phyloP scores from a whole-genome alignment of 2,329 filamentous ascomycete genomes.

The Verticillium dahliae region DNA sequence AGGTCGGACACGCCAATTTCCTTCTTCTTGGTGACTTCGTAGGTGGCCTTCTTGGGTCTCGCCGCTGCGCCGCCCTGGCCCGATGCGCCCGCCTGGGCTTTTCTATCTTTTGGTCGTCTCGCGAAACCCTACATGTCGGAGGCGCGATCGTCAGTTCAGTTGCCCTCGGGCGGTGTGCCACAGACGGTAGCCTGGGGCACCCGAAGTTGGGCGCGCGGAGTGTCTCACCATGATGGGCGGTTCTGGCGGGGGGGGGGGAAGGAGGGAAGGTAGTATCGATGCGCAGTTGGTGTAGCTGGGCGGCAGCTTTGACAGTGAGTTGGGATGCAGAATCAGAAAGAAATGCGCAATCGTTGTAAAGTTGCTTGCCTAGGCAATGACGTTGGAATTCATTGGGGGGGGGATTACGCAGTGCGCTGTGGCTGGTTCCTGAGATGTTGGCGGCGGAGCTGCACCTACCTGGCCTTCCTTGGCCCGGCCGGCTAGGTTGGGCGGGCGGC shows the following conservation, averaged over 20 bases:
- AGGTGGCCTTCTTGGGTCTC: slow-evolving; percentile 91
- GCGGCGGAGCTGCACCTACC: slow-evolving; percentile 3
- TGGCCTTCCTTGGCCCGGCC: not conserved
- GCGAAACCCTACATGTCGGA: slow-evolving; percentile 36
- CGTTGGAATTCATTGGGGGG: slow-evolving; percentile 7
- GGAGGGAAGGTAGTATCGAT: slow-evolving; percentile 7
- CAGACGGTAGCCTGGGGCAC: not conserved
- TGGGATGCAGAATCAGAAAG: not conserved
- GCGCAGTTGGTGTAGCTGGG: not conserved
- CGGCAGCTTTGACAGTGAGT: not conserved
- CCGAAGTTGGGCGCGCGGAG: not conserved
- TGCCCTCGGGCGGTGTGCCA: not conserved
- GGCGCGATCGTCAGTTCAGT: not conserved
- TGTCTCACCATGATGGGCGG: slow-evolving; percentile 14
- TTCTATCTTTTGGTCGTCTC: slow-evolving; percentile 39
- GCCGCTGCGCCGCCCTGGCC: slow-evolving; percentile 30
- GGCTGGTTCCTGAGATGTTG: slow-evolving; percentile 13
- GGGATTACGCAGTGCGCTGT: slow-evolving; percentile 13
- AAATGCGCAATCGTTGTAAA: not conserved
- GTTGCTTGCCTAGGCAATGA: slow-evolving; percentile 5
- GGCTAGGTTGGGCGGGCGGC: slow-evolving; percentile 3
- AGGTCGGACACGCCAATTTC: slow-evolving; percentile 97
- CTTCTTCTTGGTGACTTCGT: slow-evolving; percentile 97
- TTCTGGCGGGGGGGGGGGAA: slow-evolving; percentile 5
- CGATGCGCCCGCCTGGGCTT: slow-evolving; percentile 31